Evolutionary conservation across 306 rosid species (phyloP).

Genomic region (Urtica urens): DNA sequence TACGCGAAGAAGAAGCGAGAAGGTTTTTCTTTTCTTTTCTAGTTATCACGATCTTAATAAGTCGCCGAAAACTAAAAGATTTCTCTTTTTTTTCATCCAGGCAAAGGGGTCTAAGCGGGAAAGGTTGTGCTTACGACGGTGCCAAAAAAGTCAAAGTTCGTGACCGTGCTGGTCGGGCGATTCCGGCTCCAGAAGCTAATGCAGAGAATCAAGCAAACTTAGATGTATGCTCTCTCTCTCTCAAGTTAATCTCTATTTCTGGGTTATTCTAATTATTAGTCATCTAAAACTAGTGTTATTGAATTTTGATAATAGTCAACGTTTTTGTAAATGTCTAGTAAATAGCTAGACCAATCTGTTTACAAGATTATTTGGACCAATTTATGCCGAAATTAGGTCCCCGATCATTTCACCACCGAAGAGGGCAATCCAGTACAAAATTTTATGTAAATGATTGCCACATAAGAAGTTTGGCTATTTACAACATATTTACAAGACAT

Average conservation of each 20-base stretch:
- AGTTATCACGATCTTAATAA: conserved; percentile 11
- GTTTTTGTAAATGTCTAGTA: too few relatives aligned
- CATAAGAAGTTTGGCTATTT: too few relatives aligned
- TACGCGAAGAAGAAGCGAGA: conserved; percentile 94
- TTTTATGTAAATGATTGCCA: too few relatives aligned
- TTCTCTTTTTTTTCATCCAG: conserved; percentile 40
- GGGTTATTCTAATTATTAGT: too few relatives aligned
- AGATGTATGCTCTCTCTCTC: conserved; percentile 45
- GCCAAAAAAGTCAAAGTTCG: conserved; percentile 53
- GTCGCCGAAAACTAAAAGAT: conserved; percentile 13
- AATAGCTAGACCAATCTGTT: too few relatives aligned
- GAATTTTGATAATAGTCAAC: too few relatives aligned
- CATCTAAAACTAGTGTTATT: too few relatives aligned
- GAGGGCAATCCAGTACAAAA: too few relatives aligned
- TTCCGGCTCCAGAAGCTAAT: conserved; percentile 95
- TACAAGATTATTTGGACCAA: too few relatives aligned
- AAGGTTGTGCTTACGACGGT: conserved; percentile 56
- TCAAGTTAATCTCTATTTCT: neutral
- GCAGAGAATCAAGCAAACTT: conserved; percentile 86
- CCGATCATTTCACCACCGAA: too few relatives aligned
- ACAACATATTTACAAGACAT: too few relatives aligned
- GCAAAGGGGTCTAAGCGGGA: conserved; percentile 65
- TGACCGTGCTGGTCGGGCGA: conserved; percentile 65
- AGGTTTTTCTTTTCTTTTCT: conserved; percentile 38
- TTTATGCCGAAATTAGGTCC: too few relatives aligned